phyloP scores from a whole-genome alignment of 768 basidiomycete species.

The Panaeolus papilionaceus region DNA sequence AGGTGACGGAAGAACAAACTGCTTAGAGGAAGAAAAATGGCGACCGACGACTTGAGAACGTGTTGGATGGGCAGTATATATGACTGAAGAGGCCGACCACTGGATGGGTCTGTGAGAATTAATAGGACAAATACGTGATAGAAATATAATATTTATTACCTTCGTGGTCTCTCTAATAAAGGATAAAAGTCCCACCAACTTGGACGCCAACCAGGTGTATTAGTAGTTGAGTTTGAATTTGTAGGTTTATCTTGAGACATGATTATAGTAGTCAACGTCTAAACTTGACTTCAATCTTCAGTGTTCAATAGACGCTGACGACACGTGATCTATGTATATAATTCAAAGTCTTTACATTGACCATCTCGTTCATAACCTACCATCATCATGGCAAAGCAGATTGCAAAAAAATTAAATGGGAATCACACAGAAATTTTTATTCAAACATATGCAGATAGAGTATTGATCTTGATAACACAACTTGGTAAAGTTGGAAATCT shows the following conservation, averaged over 20 bases:
- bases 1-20: constrained; percentile 65
- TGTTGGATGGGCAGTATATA: constrained; percentile 72
- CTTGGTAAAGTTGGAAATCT: constrained; percentile 89
- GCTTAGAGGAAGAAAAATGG: constrained; percentile 73
- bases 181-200: constrained; percentile 81
- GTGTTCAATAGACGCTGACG: constrained; percentile 44
- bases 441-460: constrained; percentile 81
- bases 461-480: constrained; percentile 89
- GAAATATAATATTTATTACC: constrained; percentile 48
- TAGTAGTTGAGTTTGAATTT: constrained; percentile 35
- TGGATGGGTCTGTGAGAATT: constrained; percentile 59
- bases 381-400: constrained; percentile 51
- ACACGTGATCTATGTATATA: constrained; percentile 17
- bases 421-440: constrained; percentile 75
- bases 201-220: constrained; percentile 52
- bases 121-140: constrained; percentile 11
- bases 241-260: constrained; percentile 50
- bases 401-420: constrained; percentile 58
- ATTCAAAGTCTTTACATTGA: constrained; percentile 13
- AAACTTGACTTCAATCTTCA: not conserved
- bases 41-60: constrained; percentile 66
- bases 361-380: too few relatives aligned
- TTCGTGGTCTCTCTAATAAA: constrained; percentile 59
- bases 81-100: constrained; percentile 73
- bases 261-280: not conserved